These are phyloP conservation scores for Fusarium tupiense DNA, from an alignment of 2,329 filamentous ascomycete species.

Conservation along the genomic window DNA sequence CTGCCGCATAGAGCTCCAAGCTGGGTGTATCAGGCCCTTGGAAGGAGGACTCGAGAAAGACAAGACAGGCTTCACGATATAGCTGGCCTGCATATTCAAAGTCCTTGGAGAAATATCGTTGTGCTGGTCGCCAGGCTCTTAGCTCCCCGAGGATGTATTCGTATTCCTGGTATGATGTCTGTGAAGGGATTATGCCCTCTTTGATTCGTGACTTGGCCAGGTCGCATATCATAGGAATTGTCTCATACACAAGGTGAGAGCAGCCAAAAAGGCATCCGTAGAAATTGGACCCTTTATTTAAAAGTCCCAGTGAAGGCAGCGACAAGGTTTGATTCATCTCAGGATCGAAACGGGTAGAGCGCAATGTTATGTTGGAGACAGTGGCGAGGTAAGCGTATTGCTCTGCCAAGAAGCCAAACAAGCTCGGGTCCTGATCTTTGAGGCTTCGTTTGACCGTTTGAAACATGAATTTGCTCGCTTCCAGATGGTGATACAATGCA, in stretches of 20 bases:
- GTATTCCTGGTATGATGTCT: neutral
- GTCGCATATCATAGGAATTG: neutral
- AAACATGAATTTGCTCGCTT: neutral
- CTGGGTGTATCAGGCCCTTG: neutral
- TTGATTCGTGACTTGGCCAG: neutral
- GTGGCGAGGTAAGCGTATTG: neutral
- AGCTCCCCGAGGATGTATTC: neutral
- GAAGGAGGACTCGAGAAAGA: neutral
- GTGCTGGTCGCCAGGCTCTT: neutral
- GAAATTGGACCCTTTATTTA: neutral
- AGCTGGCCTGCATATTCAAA: neutral
- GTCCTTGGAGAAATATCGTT: neutral
- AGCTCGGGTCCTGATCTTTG: neutral
- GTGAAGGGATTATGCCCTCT: neutral
- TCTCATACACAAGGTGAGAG: neutral
- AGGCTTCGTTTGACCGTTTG: neutral
- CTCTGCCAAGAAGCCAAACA: neutral
- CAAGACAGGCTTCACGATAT: neutral
- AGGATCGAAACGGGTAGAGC: neutral
- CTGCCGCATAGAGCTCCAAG: neutral
- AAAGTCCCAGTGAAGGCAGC: neutral
- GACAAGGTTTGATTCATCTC: neutral
- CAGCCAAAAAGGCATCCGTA: neutral
- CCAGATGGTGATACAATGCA: neutral
- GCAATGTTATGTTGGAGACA: neutral